Conservation (phyloP, 2,329 filamentous ascomycete species). For the Beauveria asiatica region DNA sequence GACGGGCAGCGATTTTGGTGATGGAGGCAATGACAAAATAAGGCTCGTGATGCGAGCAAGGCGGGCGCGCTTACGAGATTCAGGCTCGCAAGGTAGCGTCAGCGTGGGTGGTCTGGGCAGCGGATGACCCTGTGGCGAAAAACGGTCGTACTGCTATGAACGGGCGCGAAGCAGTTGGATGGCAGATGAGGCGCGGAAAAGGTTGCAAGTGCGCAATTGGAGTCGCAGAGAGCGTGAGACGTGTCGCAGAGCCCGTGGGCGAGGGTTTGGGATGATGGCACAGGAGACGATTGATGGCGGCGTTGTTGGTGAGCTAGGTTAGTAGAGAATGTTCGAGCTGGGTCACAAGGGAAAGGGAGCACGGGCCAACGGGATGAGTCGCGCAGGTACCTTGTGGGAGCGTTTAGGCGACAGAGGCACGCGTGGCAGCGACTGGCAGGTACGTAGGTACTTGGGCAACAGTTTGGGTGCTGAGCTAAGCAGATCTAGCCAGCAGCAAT, state of each 20-base stretch:
- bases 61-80: conserved; percentile 9
- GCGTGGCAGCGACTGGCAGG: conserved; percentile 1
- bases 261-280: background rate
- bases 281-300: conserved; percentile 1
- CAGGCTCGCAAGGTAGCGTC: conserved; percentile 9
- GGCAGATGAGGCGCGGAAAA: background rate
- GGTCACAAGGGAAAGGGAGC: conserved; percentile 1
- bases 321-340: conserved; percentile 11
- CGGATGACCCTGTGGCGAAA: background rate
- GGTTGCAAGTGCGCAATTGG: background rate
- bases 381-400: background rate
- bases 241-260: conserved; percentile 11
- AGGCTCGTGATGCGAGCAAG: conserved; percentile 8
- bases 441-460: background rate
- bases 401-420: conserved; percentile 7
- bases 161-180: background rate
- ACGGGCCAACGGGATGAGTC: conserved; percentile 8
- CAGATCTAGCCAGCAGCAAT: background rate
- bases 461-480: conserved; percentile 1
- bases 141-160: background rate
- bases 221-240: conserved; percentile 10
- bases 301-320: conserved; percentile 5
- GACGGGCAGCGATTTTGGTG: background rate
- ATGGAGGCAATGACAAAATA: conserved; percentile 12
- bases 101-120: background rate